A percentile compares a stretch with the other conserved stretches of the same genome.
These are phyloP conservation scores for Maudiozyma serrabonitensis DNA, from an alignment of 805 yeast genomes.

Conservation along the genomic window DNA sequence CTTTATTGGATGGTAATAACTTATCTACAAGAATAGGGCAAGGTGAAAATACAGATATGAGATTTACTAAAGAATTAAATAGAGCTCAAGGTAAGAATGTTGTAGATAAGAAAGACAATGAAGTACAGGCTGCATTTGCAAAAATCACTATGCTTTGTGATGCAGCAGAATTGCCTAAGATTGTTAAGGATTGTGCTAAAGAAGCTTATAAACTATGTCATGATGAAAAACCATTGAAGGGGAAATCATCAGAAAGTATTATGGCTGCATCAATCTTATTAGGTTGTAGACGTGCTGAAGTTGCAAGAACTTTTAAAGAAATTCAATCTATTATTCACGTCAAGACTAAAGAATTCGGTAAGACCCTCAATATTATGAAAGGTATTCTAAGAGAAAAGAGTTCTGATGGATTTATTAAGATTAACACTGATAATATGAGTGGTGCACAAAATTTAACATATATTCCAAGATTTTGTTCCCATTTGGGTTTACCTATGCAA, in stretches of 20 bases:
- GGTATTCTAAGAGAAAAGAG: constrained; percentile 44
- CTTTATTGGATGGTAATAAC: constrained; percentile 82
- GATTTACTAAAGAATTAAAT: constrained; percentile 79
- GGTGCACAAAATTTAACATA: constrained; percentile 91
- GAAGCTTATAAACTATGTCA: constrained; percentile 88
- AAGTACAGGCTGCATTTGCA: constrained; percentile 78
- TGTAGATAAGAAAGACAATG: constrained; percentile 81
- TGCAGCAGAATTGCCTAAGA: constrained; percentile 87
- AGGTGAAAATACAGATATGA: constrained; percentile 79
- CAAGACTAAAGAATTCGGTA: constrained; percentile 89
- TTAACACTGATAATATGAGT: constrained; percentile 38
- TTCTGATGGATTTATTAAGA: constrained; percentile 29
- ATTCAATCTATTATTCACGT: constrained; percentile 92
- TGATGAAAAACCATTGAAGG: constrained; percentile 77
- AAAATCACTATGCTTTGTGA: constrained; percentile 94
- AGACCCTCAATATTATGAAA: constrained; percentile 78
- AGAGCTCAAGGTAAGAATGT: constrained; percentile 81
- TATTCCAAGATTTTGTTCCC: constrained; percentile 92
- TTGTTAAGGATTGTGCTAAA: constrained; percentile 95
- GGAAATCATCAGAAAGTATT: constrained; percentile 84
- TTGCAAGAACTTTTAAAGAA: constrained; percentile 90
- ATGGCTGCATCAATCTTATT: constrained; percentile 94
- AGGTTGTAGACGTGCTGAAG: constrained; percentile 90
- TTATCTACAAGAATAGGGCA: constrained; percentile 86
- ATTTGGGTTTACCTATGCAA: constrained; percentile 75